phyloP scores from a whole-genome alignment of 2,329 filamentous ascomycete genomes.

The Ceratocystiopsis minuta region DNA sequence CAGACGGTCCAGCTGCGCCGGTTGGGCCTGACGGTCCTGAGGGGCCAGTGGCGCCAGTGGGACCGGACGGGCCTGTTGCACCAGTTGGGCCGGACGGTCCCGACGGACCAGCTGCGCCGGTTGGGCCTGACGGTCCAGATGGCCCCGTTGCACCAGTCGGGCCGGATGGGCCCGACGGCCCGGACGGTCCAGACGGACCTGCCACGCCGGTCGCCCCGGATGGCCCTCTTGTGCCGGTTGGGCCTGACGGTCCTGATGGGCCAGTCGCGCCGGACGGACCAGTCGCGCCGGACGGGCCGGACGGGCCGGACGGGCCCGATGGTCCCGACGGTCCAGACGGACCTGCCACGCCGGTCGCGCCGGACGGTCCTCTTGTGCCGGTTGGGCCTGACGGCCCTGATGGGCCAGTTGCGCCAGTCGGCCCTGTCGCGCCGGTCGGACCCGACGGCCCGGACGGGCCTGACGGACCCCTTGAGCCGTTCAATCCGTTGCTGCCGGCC shows the following conservation, averaged over 20 bases:
- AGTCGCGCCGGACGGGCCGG: background rate
- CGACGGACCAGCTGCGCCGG: background rate
- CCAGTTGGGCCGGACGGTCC: background rate
- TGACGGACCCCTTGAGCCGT: background rate
- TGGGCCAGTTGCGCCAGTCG: background rate
- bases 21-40: background rate
- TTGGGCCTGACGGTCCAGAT: background rate
- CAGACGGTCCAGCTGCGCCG: background rate
- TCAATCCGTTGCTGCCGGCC: background rate
- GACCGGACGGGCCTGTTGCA: background rate
- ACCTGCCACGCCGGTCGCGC: background rate
- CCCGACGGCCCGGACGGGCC: background rate
- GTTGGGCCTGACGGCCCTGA: background rate
- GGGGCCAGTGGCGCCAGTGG: background rate
- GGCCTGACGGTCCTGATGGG: background rate
- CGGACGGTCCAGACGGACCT: background rate
- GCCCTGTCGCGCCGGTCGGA: background rate
- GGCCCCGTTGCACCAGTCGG: background rate
- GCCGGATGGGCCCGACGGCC: background rate
- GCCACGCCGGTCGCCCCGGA: background rate
- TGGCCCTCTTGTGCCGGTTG: background rate
- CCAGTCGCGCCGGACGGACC: background rate
- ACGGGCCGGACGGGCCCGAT: background rate
- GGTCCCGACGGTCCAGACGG: background rate
- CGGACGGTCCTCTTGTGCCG: background rate